phyloP scores from a whole-genome alignment of 1,139 yeast genomes.

The Kodamaea suecica region DNA sequence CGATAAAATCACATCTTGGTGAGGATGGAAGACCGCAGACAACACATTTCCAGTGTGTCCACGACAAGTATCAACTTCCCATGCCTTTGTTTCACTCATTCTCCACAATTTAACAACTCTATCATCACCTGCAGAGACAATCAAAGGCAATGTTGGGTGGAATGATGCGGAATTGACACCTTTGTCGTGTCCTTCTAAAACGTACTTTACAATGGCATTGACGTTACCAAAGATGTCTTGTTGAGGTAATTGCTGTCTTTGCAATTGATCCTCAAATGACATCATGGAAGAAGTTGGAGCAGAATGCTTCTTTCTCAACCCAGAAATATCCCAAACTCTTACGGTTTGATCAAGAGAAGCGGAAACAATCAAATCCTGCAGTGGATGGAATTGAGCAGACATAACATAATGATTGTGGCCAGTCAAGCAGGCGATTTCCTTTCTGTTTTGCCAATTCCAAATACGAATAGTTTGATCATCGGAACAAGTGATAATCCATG shows the following conservation, averaged over 20 bases:
- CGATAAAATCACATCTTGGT: slow-evolving; percentile 86
- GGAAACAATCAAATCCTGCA: slow-evolving; percentile 90
- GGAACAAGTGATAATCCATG: slow-evolving; percentile 95
- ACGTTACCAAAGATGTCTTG: slow-evolving; percentile 94
- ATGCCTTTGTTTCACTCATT: slow-evolving; percentile 96
- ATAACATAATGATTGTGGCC: slow-evolving; percentile 98
- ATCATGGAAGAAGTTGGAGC: slow-evolving; percentile 62
- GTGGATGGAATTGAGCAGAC: slow-evolving; percentile 97
- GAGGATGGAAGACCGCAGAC: slow-evolving; percentile 88
- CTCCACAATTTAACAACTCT: slow-evolving; percentile 95
- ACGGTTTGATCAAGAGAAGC: slow-evolving; percentile 99
- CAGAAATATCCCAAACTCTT: slow-evolving; percentile 97
- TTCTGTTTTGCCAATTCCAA: slow-evolving; percentile 99
- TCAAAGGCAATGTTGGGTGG: slow-evolving; percentile 94
- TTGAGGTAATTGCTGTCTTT: slow-evolving; percentile 68
- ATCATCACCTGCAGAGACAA: slow-evolving; percentile 96
- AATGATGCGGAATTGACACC: slow-evolving; percentile 99
- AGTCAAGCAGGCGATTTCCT: slow-evolving; percentile 93
- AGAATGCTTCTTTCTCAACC: slow-evolving; percentile 91
- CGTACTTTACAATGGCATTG: slow-evolving; percentile 92
- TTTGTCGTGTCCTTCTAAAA: slow-evolving; percentile 95
- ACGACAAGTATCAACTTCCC: slow-evolving; percentile 98
- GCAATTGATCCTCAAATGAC: slow-evolving; percentile 76
- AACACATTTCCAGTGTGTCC: slow-evolving; percentile 95
- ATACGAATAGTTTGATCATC: slow-evolving; percentile 98